Evolutionary conservation across 768 basidiomycete species (phyloP), one percentile per base, ranked within the genome.

Genomic region (Paxillus involutus): DNA sequence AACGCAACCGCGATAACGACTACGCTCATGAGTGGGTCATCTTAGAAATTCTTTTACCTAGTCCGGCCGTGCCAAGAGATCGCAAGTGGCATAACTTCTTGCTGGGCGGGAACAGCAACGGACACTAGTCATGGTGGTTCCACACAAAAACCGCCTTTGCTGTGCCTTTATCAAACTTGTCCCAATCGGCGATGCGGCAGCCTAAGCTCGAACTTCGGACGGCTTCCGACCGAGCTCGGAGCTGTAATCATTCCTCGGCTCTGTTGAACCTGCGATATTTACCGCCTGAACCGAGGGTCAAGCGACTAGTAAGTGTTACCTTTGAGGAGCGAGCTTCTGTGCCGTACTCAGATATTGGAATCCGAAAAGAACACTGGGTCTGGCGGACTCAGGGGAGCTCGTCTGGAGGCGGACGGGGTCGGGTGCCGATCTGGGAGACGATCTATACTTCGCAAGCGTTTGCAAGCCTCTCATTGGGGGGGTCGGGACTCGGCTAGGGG

Each of bases 121-220:
- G 21, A 2, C 21, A 21, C 21, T 21, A 21, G 21, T 21, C 29
- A 26, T 4, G 13, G 13, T 26, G 37, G 36, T 6, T 36, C 39
- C 48, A 32, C 17, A 33, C 49, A 39, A 57, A 51, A 32, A 32
- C 55, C 49, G 55, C 55, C 29, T 49, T 55, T 47, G 24, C 49
- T 29, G 49, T 51, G 49, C 48, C 30, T 35, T 30, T 36, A 55
- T 49, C 42, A 55, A 41, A 46, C 26, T 19, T 41, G 39, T 35
- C 36, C 2, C 41, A 8, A 44, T 56, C 26, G 47, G 17, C 47
- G n/a, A 36, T 43, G 30, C 35, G 35, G 12, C 35, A 14, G n/a
- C 36, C 26, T 26, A 46, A 56, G 24, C 14, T 40, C 29, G 39
- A 40, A 42, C n/a, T n/a, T n/a, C n/a, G 53, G 14, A 8, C 12